Conservation (phyloP, 495 filamentous ascomycete species). For the Penicillium maclennaniae region DNA sequence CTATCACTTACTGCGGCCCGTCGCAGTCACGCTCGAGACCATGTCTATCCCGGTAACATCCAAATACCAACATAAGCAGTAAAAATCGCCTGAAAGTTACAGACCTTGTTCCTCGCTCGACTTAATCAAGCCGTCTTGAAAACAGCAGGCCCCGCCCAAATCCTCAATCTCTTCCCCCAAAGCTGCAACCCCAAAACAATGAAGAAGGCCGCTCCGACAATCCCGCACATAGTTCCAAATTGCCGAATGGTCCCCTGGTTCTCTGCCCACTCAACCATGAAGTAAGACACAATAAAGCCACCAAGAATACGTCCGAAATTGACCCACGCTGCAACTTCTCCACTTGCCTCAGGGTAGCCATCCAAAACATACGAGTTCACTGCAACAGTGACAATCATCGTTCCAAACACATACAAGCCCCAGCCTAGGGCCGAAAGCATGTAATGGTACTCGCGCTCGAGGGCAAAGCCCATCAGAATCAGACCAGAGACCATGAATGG, state of each 20-base stretch:
- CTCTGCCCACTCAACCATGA: conserved; percentile 41
- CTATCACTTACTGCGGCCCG: no score
- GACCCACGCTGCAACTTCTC: conserved; percentile 54
- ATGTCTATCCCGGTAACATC: no score
- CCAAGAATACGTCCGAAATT: conserved; percentile 43
- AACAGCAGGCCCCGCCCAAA: conserved; percentile 18
- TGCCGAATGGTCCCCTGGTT: conserved; percentile 26
- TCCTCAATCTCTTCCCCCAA: conserved; percentile 34
- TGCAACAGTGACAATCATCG: conserved; percentile 63
- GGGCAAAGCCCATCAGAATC: conserved; percentile 52
- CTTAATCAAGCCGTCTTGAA: conserved; percentile 13
- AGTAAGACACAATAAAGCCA: conserved; percentile 51
- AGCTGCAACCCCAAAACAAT: conserved; percentile 39
- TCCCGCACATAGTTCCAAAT: conserved; percentile 49
- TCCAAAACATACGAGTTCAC: conserved; percentile 60
- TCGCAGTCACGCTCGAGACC: no score
- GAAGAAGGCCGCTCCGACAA: conserved; percentile 37
- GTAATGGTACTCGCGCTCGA: conserved; percentile 52
- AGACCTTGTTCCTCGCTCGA: no score
- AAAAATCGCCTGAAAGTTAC: no score
- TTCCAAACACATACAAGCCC: conserved; percentile 26
- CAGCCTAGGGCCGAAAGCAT: conserved; percentile 35
- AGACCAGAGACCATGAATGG: conserved; percentile 30
- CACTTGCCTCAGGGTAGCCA: conserved; percentile 52
- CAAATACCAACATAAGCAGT: no score